Percentiles rank a stretch among this genome's conserved stretches.
These are phyloP conservation scores for Aquanectria penicillioides DNA, from an alignment of 2,329 filamentous ascomycete genomes.

Conservation along the genomic window DNA sequence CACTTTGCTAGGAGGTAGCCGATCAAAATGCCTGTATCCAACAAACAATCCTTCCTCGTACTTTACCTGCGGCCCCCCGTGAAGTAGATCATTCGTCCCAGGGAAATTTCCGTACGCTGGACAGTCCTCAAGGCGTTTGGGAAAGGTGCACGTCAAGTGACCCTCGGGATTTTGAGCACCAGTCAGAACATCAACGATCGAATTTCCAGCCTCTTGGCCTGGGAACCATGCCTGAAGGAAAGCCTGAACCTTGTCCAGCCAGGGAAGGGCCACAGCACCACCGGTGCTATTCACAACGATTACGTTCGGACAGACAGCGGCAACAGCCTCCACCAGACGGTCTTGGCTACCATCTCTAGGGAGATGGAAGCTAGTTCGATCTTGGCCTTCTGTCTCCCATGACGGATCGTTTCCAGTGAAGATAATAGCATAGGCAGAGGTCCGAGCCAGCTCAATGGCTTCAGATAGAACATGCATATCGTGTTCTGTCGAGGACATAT, in stretches of 20 bases:
- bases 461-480: constrained; percentile 50
- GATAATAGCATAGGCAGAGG: constrained; percentile 67
- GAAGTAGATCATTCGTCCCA: constrained; percentile 53
- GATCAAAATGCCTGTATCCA: constrained; percentile 75
- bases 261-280: constrained; percentile 67
- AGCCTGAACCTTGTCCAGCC: constrained; percentile 62
- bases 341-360: constrained; percentile 65
- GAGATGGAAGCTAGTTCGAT: constrained; percentile 75
- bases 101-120: constrained; percentile 70
- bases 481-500: constrained; percentile 43
- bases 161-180: constrained; percentile 71
- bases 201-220: constrained; percentile 74
- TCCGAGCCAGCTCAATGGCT: constrained; percentile 65
- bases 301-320: constrained; percentile 66
- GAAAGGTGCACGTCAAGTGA: constrained; percentile 72
- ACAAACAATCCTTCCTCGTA: constrained; percentile 75
- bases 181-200: constrained; percentile 72
- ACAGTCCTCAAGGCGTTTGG: constrained; percentile 66
- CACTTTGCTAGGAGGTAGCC: constrained; percentile 36
- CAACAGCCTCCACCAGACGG: constrained; percentile 64
- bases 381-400: constrained; percentile 64
- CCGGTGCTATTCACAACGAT: constrained; percentile 72
- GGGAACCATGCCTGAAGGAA: constrained; percentile 75
- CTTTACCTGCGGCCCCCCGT: constrained; percentile 61
- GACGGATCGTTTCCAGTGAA: constrained; percentile 66